Percentiles rank a stretch among this genome's conserved stretches.
phyloP scores from a whole-genome alignment of 306 rosid genomes.

The Rosa chinensis region DNA sequence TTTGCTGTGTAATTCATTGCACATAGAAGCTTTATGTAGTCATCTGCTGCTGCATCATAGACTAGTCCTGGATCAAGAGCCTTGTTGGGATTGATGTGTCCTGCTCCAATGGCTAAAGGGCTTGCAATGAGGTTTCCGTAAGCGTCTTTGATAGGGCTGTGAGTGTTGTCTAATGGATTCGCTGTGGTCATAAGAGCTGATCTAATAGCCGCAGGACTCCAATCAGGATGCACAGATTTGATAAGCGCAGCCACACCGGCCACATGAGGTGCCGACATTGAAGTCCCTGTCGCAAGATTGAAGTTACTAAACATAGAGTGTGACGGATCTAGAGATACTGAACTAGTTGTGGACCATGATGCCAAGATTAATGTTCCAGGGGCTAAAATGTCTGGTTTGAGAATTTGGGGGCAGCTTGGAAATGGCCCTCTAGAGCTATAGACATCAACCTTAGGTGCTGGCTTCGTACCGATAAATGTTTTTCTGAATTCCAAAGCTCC shows the following conservation, averaged over 20 bases:
- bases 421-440: conserved; percentile 27
- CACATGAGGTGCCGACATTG: conserved; percentile 24
- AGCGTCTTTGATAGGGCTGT: not conserved
- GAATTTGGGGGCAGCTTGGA: conserved; percentile 6
- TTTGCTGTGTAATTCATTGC: conserved; percentile 23
- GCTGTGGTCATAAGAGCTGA: conserved; percentile 23
- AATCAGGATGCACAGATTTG: conserved; percentile 12
- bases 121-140: not conserved
- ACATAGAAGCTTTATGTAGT: conserved; percentile 14
- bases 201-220: conserved; percentile 20
- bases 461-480: not conserved
- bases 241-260: conserved; percentile 23
- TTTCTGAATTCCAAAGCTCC: conserved; percentile 8
- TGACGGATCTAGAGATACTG: not conserved
- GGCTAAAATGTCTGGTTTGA: conserved; percentile 22
- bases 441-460: conserved; percentile 18
- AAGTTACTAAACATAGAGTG: not conserved
- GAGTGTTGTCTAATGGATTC: conserved; percentile 12
- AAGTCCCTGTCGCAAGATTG: not conserved
- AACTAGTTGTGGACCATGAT: conserved; percentile 13
- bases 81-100: conserved; percentile 20
- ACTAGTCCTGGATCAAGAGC: conserved; percentile 21
- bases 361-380: conserved; percentile 14
- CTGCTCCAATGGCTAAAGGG: conserved; percentile 18
- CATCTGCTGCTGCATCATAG: conserved; percentile 11